Evolutionary conservation across 169 alveolate species (phyloP).

Genomic region (Plasmodium reichenowi): DNA sequence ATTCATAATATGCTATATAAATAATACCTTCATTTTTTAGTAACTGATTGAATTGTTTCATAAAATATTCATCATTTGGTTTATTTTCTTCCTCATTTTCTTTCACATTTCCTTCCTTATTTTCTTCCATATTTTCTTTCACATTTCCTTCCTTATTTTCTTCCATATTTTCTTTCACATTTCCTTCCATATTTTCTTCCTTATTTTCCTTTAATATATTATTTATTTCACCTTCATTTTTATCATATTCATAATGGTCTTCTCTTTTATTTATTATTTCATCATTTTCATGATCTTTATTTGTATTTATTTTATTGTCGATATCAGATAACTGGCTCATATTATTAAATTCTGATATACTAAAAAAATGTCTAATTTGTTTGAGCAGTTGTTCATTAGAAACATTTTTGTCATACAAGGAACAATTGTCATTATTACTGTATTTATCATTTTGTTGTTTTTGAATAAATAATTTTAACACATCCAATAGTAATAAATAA

Average conservation of each 20-base stretch:
- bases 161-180: too few relatives aligned
- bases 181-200: background rate
- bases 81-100: background rate
- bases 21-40: slow-evolving; percentile 61
- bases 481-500: slow-evolving; percentile 38
- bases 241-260: slow-evolving; percentile 10
- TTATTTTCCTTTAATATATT: background rate
- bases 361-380: slow-evolving; percentile 6
- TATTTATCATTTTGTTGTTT: slow-evolving; percentile 9
- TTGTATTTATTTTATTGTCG: background rate
- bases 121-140: background rate
- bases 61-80: background rate
- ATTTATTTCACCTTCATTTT: background rate
- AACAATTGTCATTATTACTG: slow-evolving; percentile 1
- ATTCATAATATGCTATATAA: slow-evolving; percentile 70
- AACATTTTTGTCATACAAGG: slow-evolving; percentile 15
- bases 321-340: slow-evolving; percentile 1
- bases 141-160: too few relatives aligned
- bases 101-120: background rate
- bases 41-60: slow-evolving; percentile 41
- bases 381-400: slow-evolving; percentile 16
- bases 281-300: background rate
- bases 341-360: background rate
- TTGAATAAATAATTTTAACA: slow-evolving; percentile 45
- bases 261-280: background rate